Base-by-base conservation (phyloP, 1,139 yeast genomes). In the Saccharomycopsis phalli region DNA sequence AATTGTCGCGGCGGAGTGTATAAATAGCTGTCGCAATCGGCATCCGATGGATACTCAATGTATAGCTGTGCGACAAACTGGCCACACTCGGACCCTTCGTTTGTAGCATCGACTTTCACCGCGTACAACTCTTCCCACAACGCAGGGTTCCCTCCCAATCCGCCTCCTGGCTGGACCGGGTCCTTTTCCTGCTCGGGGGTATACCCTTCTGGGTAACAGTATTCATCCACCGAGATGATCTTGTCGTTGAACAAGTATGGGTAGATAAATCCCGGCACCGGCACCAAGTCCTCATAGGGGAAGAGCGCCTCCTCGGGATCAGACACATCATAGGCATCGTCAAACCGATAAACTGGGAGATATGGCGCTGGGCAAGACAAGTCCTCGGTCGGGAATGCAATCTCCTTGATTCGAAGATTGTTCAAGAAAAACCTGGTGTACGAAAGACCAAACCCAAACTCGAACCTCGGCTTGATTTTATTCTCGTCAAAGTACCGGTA, bases 391-490 rank as follows among this genome's bases (percentile, higher is more conserved):
- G 65, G 45, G 19, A 29, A 42, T 10, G 40, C 33, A 13, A 35
- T 23, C 32, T 42, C 46, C 40, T 32, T 39, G 13, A 42, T 39
- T 36, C 29, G 40, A 8, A 42, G 26, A 44, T 62, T 65, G 14
- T 58, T 56, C 17, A 71, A 54, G 29, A 63, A 56, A 50, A 73
- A 76, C 37, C 58, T 61, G 1, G 81, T 65, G 52, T 72, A 76
- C 2, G 79, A 73, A 44, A 76, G 59, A 4, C 83, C 82, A 57
- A 54, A 73, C 1, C 82, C 83, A 57, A 76, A 76, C 47, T 72
- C 80, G 55, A 58, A 77, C 36, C 81, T 59, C 18, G 81, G 80
- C 49, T 65, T 65, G 30, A 74, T 69, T 46, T 69, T 66, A 48
- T 69, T 65, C 53, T 73, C 69, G 50, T 75, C 81, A 54, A 74